A percentile compares a stretch with the other conserved stretches of the same genome.
Evolutionary conservation across 2,329 filamentous ascomycete species (phyloP).

Genomic region (Daldinia eschscholtzii): DNA sequence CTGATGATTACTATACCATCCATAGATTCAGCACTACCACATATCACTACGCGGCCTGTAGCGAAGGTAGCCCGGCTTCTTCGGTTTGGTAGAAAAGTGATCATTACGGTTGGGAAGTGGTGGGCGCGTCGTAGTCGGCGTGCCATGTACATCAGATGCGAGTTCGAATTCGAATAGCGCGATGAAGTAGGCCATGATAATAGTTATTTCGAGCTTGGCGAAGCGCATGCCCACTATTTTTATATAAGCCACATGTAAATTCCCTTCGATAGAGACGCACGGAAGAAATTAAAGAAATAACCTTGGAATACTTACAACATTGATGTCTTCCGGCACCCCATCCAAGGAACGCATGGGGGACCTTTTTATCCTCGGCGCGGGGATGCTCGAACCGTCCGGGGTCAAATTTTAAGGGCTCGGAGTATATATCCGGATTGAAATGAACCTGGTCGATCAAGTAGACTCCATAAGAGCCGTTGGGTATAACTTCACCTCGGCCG

Average conservation of each 20-base stretch:
- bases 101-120: neutral
- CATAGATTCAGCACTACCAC: neutral
- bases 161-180: neutral
- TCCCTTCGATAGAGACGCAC: no score
- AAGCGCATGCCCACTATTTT: neutral
- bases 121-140: neutral
- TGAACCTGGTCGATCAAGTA: neutral
- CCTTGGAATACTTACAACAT: neutral
- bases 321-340: neutral
- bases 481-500: neutral
- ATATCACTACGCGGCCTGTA: neutral
- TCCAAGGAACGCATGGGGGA: neutral
- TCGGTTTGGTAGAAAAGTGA: slow-evolving; percentile 9
- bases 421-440: neutral
- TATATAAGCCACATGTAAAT: neutral
- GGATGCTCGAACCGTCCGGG: neutral
- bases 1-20: neutral
- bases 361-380: neutral
- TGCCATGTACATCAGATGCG: neutral
- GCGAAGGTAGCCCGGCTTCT: neutral
- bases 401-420: neutral
- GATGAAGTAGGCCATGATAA: neutral
- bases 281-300: no score
- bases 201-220: neutral
- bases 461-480: neutral